phyloP scores from a whole-genome alignment of 2,329 filamentous ascomycete species.

The Akanthomyces uredinophilus region DNA sequence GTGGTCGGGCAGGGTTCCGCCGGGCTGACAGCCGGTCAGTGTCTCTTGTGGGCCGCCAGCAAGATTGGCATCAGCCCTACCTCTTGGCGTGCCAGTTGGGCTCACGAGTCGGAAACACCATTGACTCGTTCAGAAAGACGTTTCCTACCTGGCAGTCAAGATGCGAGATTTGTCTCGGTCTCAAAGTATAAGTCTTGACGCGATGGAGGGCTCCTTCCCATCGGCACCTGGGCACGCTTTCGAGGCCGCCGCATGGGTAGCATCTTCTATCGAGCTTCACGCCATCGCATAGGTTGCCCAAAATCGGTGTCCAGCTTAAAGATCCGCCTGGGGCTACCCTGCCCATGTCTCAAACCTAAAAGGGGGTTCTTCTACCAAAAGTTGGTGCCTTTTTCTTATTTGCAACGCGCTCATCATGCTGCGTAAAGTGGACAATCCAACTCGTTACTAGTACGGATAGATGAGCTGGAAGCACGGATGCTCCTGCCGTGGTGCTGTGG shows the following conservation, averaged over 20 bases:
- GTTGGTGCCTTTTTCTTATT: not conserved
- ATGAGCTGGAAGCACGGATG: not conserved
- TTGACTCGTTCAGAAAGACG: too few species aligned
- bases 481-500: not conserved
- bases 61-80: conserved; percentile 4
- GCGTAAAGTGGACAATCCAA: not conserved
- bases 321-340: not conserved
- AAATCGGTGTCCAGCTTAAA: not conserved
- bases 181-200: too few species aligned
- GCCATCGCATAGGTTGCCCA: not conserved
- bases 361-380: not conserved
- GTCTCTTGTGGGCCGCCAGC: not conserved
- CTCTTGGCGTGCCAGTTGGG: not conserved
- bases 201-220: not conserved
- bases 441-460: too few species aligned
- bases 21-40: not conserved
- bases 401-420: not conserved
- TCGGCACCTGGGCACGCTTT: not conserved
- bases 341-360: not conserved
- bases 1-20: not conserved
- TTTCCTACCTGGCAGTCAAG: not conserved
- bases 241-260: too few species aligned
- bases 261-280: not conserved
- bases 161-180: too few species aligned
- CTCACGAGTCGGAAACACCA: not conserved